phyloP scores from a whole-genome alignment of 2,329 filamentous ascomycete species.

The Calonectria henricotiae region DNA sequence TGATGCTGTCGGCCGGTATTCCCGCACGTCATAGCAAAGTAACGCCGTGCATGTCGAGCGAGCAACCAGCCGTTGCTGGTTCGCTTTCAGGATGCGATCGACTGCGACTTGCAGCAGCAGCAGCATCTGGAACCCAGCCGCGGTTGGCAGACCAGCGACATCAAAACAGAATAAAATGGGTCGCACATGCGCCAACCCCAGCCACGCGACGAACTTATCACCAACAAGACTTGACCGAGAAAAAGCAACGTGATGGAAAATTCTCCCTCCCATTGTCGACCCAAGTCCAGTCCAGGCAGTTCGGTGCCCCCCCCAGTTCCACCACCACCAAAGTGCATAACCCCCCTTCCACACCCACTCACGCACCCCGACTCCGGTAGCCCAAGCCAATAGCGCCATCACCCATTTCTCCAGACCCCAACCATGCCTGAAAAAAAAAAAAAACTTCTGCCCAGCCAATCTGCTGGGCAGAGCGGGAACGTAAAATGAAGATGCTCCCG shows the following conservation, averaged over 20 bases:
- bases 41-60: slow-evolving; percentile 7
- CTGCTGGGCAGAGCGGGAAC: slow-evolving; percentile 32
- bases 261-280: slow-evolving; percentile 7
- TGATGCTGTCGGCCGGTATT: slow-evolving; percentile 26
- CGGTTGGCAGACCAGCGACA: slow-evolving; percentile 40
- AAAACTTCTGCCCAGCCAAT: slow-evolving; percentile 11
- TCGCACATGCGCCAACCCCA: slow-evolving; percentile 35
- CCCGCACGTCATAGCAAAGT: slow-evolving; percentile 16
- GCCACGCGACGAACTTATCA: slow-evolving; percentile 34
- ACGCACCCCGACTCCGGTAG: slow-evolving; percentile 12
- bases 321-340: background rate
- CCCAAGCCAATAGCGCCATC: slow-evolving; percentile 37
- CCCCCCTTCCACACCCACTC: slow-evolving; percentile 16
- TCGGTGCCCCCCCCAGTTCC: background rate
- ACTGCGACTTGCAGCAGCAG: slow-evolving; percentile 31
- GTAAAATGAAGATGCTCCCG: slow-evolving; percentile 52
- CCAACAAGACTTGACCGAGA: slow-evolving; percentile 23
- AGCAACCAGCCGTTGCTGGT: background rate
- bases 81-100: slow-evolving; percentile 15
- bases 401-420: slow-evolving; percentile 19
- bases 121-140: slow-evolving; percentile 23
- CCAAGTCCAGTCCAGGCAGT: background rate
- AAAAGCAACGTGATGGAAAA: slow-evolving; percentile 34
- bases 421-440: slow-evolving; percentile 5
- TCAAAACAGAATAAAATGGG: slow-evolving; percentile 36